Evolutionary conservation across 768 basidiomycete species (phyloP), one percentile per base, ranked within the genome.

Genomic region (Leccinellum luteum): DNA sequence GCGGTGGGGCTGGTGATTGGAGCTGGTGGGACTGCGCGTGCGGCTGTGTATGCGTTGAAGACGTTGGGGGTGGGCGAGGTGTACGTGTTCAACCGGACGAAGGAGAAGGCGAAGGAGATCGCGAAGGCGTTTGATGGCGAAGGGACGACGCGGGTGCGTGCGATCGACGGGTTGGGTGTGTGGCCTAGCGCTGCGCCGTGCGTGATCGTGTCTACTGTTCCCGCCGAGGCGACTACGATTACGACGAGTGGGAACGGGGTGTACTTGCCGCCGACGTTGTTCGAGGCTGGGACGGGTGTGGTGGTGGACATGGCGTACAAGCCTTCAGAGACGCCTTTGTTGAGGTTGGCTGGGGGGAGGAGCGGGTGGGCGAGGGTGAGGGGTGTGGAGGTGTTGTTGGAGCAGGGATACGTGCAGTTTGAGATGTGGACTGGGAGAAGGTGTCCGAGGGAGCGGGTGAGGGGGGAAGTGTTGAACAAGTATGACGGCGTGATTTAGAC

Each of bases 261-360:
- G 17, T 71, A 76, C 35, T 76, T 95, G 13, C 80, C 89, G 3
- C 55, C 62, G 8, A 73, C 77, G 13, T 67, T 97, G 21, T 88
- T 93, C 62, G 70, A 74, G 0, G 76, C 76, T 1, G 76, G 79
- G n/a, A 88, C 87, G 1, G 85, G 85, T 3, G 82, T 90, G 3
- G 87, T 94, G 12, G 80, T 98, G 12, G 97, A 99, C 64, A 90
- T 97, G 89, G 94, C 95, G 19, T 98, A 98, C 71, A 87, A 87
- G 64, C 97, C 95, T 0, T 83, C 87, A 3, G 81, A 85, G 63
- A 98, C 96, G 14, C 87, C 94, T 0, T 71, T 99, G 54, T 74
- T 98, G 25, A 68, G 71, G 52, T 73, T 96, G 14, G 94, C 92
- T 3, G 35, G 3, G n/a, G 4, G 78, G 80, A 63, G 66, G 69